Evolutionary conservation across 2,329 filamentous ascomycete genomes (phyloP).

Genomic region (Trichoderma cornu-damae): DNA sequence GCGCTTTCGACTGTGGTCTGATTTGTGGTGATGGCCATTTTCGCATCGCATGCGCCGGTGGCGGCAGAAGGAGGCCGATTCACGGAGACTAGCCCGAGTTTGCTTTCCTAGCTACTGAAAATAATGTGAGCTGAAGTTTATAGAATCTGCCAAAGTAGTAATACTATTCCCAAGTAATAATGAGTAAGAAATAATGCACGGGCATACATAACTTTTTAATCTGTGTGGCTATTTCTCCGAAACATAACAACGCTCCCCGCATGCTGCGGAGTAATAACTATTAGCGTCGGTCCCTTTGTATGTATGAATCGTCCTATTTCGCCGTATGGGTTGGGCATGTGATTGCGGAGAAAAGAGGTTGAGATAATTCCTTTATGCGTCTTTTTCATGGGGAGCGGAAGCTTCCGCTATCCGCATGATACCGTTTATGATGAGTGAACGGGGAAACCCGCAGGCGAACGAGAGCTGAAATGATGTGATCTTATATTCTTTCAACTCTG

Average conservation of each 20-base stretch:
- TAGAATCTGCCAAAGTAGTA: not conserved
- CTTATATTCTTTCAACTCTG: no score
- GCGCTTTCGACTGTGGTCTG: not conserved
- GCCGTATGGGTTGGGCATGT: no score
- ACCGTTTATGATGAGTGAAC: no score
- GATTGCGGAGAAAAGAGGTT: no score
- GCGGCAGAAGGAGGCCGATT: not conserved
- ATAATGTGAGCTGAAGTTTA: not conserved
- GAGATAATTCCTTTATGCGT: no score
- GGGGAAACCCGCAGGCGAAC: no score
- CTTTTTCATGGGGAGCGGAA: no score
- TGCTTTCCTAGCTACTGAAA: not conserved
- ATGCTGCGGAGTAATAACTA: not conserved
- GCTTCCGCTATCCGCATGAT: no score
- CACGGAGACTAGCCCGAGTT: not conserved
- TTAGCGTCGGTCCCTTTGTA: no score
- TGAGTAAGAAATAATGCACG: not conserved
- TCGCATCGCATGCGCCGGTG: not conserved
- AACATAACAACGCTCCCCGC: not conserved
- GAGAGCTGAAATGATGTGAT: no score
- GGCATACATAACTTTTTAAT: not conserved
- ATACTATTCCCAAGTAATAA: no score
- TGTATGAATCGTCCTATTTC: no score
- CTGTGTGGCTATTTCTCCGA: not conserved
- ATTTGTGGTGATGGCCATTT: slow-evolving; percentile 5